phyloP scores from a whole-genome alignment of 768 basidiomycete genomes.

The Lactifluus subvellereus region DNA sequence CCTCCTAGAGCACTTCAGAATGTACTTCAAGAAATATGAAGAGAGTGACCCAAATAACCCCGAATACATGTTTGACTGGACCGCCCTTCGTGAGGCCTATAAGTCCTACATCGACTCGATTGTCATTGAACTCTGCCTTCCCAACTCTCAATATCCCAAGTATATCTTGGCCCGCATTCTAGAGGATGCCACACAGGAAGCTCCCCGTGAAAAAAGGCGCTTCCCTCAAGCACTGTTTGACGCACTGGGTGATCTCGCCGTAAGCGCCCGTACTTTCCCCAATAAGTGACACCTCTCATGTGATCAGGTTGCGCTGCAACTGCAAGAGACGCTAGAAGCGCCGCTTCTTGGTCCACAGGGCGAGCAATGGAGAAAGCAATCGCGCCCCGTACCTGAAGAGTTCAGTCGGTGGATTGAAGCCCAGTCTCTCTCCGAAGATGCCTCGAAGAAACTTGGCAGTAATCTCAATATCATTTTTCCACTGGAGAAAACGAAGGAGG shows the following conservation, averaged over 20 bases:
- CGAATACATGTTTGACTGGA: constrained; percentile 63
- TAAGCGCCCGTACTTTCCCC: constrained; percentile 31
- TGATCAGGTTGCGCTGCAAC: constrained; percentile 55
- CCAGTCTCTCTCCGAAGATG: constrained; percentile 53
- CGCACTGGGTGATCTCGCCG: constrained; percentile 75
- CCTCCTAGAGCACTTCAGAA: constrained; percentile 60
- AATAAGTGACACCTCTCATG: neutral
- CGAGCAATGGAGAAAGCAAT: constrained; percentile 44
- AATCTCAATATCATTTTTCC: constrained; percentile 57
- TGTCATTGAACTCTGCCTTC: constrained; percentile 76
- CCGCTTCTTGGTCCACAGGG: constrained; percentile 55
- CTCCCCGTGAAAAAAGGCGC: constrained; percentile 64
- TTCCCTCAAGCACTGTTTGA: constrained; percentile 80
- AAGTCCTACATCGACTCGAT: constrained; percentile 80
- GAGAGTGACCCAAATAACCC: constrained; percentile 38
- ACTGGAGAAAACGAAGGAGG: constrained; percentile 48
- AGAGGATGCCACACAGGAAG: constrained; percentile 65
- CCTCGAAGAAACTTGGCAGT: constrained; percentile 43
- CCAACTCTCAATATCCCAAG: constrained; percentile 60
- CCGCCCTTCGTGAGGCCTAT: constrained; percentile 53
- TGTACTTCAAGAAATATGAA: constrained; percentile 54
- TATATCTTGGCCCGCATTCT: constrained; percentile 61
- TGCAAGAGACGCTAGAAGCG: constrained; percentile 58
- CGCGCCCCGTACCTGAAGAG: constrained; percentile 50
- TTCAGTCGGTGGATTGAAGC: constrained; percentile 68